Evolutionary conservation across 2,329 filamentous ascomycete genomes (phyloP).

Genomic region (Neodidymelliopsis sp.): DNA sequence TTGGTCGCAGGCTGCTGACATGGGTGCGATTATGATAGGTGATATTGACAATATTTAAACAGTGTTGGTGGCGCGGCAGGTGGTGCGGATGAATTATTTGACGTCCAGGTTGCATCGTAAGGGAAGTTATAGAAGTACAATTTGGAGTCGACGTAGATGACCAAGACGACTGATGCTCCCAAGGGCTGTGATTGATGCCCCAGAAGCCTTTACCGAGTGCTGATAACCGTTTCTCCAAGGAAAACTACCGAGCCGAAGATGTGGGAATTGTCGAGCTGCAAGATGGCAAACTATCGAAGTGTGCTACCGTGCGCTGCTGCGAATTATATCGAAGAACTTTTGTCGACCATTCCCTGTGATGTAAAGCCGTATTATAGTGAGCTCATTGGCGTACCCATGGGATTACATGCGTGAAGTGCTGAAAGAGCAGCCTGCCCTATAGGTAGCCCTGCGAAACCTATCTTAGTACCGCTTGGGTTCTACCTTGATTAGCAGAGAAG

Average conservation of each 20-base stretch:
- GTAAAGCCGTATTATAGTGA: slow-evolving; percentile 50
- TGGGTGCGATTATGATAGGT: slow-evolving; percentile 39
- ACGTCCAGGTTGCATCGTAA: slow-evolving; percentile 48
- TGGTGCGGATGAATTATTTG: slow-evolving; percentile 48
- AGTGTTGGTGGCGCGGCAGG: slow-evolving; percentile 44
- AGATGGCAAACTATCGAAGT: slow-evolving; percentile 44
- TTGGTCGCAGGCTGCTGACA: slow-evolving; percentile 39
- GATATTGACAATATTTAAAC: slow-evolving; percentile 46
- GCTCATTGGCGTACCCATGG: slow-evolving; percentile 45
- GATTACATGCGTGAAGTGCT: slow-evolving; percentile 46
- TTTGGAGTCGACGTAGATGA: slow-evolving; percentile 50
- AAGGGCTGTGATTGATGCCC: slow-evolving; percentile 44
- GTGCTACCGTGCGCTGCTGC: slow-evolving; percentile 44
- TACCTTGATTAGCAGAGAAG: slow-evolving; percentile 42
- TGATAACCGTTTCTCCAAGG: slow-evolving; percentile 51
- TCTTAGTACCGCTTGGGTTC: slow-evolving; percentile 49
- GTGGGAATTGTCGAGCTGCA: slow-evolving; percentile 45
- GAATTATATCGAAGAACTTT: slow-evolving; percentile 50
- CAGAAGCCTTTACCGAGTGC: slow-evolving; percentile 49
- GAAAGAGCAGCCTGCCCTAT: slow-evolving; percentile 31
- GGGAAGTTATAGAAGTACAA: slow-evolving; percentile 54
- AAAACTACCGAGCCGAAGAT: slow-evolving; percentile 52
- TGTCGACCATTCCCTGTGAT: slow-evolving; percentile 48
- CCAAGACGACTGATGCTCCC: slow-evolving; percentile 48
- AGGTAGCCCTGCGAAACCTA: slow-evolving; percentile 33